Conservation (phyloP, 192 early-diverging fungal genomes). For the Coemansia sp. region DNA sequence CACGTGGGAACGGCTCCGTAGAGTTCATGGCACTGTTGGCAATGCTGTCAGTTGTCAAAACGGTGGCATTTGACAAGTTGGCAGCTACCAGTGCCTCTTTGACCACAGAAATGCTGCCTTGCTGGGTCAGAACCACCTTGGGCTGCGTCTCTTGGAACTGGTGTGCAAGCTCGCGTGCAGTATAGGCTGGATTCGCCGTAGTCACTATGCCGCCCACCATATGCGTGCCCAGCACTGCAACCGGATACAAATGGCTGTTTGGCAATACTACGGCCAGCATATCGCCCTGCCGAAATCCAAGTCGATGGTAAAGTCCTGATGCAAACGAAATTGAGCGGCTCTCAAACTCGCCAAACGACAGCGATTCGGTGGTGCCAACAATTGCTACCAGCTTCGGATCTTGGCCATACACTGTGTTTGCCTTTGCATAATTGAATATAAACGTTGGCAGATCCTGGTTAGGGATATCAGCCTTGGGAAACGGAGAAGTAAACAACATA, state of each 20-base stretch:
- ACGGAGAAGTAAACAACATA: constrained; percentile 45
- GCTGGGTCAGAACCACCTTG: constrained; percentile 59
- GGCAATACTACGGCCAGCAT: constrained; percentile 69
- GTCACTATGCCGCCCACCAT: constrained; percentile 69
- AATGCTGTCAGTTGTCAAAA: constrained; percentile 32
- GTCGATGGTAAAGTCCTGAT: constrained; percentile 42
- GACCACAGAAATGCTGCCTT: constrained; percentile 17
- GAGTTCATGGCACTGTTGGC: constrained; percentile 16
- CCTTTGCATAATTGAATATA: constrained; percentile 23
- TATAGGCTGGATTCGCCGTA: constrained; percentile 82
- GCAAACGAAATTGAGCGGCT: constrained; percentile 24
- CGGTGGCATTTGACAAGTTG: constrained; percentile 24
- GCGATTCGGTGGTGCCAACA: constrained; percentile 15
- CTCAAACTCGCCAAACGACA: constrained; percentile 34
- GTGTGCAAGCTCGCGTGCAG: constrained; percentile 69
- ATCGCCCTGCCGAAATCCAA: constrained; percentile 66
- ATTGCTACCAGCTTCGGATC: constrained; percentile 31
- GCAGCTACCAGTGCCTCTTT: constrained; percentile 28
- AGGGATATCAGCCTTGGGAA: constrained; percentile 24
- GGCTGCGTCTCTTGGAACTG: constrained; percentile 73
- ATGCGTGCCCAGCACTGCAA: constrained; percentile 61
- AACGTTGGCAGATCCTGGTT: constrained; percentile 46
- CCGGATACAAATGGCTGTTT: constrained; percentile 66
- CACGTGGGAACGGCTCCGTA: constrained; percentile 31
- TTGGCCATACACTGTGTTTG: constrained; percentile 33